phyloP scores from a whole-genome alignment of 2,329 filamentous ascomycete species.

The Aspergillus fructus region DNA sequence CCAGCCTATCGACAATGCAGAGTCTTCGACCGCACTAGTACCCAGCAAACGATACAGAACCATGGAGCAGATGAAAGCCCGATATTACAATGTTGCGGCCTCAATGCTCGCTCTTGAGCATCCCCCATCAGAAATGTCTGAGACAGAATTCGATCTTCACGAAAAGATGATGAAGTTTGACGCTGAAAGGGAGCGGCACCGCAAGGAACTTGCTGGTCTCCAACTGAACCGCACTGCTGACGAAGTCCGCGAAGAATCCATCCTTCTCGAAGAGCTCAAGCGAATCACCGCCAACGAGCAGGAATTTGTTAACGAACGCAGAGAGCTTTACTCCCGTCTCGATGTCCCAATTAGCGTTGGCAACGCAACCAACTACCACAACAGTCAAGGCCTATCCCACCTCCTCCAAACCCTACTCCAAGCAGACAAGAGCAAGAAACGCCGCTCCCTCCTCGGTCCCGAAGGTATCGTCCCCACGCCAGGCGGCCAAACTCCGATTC shows the following conservation, averaged over 20 bases:
- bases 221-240: constrained; percentile 77
- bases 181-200: constrained; percentile 70
- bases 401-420: constrained; percentile 80
- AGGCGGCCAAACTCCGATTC: constrained; percentile 54
- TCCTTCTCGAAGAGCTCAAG: constrained; percentile 83
- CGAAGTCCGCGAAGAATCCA: constrained; percentile 89
- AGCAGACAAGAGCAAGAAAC: constrained; percentile 86
- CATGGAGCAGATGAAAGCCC: constrained; percentile 86
- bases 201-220: constrained; percentile 81
- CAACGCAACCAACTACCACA: constrained; percentile 75
- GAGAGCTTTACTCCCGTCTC: constrained; percentile 81
- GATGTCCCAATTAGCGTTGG: constrained; percentile 73
- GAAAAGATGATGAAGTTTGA: constrained; percentile 87
- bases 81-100: constrained; percentile 85
- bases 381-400: constrained; percentile 74
- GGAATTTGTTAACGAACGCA: constrained; percentile 80
- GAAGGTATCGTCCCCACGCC: constrained; percentile 53
- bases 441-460: constrained; percentile 66
- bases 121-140: constrained; percentile 82
- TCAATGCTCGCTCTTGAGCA: constrained; percentile 79
- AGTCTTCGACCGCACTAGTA: constrained; percentile 34
- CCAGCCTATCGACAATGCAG: constrained; percentile 22
- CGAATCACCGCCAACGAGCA: constrained; percentile 86
- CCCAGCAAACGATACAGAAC: constrained; percentile 55
- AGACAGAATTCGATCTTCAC: constrained; percentile 76